phyloP scores from a whole-genome alignment of 306 rosid genomes.

The Potentilla sterilis region DNA sequence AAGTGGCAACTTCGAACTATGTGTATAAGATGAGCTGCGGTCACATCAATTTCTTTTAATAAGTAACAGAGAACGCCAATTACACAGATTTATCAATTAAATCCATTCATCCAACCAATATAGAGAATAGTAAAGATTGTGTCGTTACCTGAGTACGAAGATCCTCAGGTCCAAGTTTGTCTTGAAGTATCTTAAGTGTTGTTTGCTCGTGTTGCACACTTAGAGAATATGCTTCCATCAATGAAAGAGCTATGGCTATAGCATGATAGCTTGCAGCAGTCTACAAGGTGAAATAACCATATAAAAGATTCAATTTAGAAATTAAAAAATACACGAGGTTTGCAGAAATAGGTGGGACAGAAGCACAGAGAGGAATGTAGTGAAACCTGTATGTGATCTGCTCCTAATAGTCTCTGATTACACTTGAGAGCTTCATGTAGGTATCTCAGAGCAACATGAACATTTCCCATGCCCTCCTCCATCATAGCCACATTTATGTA shows the following conservation, averaged over 20 bases:
- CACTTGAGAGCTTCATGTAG: constrained; percentile 98
- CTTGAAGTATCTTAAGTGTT: constrained; percentile 83
- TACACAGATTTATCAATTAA: background rate
- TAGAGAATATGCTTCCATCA: constrained; percentile 95
- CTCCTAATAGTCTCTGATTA: constrained; percentile 89
- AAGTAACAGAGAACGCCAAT: background rate
- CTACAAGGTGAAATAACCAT: constrained; percentile 35
- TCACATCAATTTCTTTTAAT: background rate
- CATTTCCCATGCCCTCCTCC: constrained; percentile 99
- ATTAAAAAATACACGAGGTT: background rate
- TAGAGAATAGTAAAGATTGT: constrained; percentile 4
- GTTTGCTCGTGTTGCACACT: constrained; percentile 99
- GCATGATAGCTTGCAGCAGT: constrained; percentile 99
- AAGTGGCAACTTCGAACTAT: constrained; percentile 9
- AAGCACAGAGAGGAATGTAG: constrained; percentile 3
- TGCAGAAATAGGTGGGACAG: background rate
- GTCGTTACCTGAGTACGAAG: constrained; percentile 86
- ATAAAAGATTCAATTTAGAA: constrained; percentile 19
- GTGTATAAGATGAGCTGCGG: background rate
- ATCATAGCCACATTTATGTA: constrained; percentile 97
- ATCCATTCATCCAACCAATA: constrained; percentile 5
- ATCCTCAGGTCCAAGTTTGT: constrained; percentile 84
- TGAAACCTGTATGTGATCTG: constrained; percentile 89
- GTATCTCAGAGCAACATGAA: constrained; percentile 91
- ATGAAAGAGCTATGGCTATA: constrained; percentile 94